These are phyloP conservation scores for Nitzschia sp. DNA, from an alignment of 108 stramenopile genomes.

Conservation along the genomic window DNA sequence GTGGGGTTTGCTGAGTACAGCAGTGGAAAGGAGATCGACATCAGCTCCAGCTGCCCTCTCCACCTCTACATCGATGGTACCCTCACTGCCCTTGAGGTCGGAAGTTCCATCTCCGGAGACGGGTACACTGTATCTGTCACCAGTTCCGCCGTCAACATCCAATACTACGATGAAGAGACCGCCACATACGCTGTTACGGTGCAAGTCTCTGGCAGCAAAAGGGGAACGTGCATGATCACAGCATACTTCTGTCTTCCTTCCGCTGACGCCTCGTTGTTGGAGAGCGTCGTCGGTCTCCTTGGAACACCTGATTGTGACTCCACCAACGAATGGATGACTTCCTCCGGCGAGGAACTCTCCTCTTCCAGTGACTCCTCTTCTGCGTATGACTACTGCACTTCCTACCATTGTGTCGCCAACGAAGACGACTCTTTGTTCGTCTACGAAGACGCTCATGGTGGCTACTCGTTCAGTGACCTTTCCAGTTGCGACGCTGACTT, in stretches of 20 bases:
- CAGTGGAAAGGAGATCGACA: background rate
- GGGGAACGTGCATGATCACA: background rate
- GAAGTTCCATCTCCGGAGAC: background rate
- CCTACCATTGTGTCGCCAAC: background rate
- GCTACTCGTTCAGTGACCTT: background rate
- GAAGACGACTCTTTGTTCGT: background rate
- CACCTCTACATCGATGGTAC: background rate
- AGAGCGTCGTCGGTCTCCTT: conserved; percentile 1
- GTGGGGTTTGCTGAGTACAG: background rate
- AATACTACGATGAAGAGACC: background rate
- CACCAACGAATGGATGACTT: conserved; percentile 5
- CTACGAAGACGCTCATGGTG: background rate
- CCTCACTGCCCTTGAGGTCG: background rate
- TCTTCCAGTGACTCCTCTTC: background rate
- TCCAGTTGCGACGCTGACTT: background rate
- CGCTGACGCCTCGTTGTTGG: background rate
- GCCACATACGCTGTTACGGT: background rate
- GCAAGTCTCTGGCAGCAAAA: background rate
- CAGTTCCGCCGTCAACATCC: background rate
- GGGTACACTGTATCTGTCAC: background rate
- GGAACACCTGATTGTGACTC: conserved; percentile 3
- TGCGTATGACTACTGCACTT: background rate
- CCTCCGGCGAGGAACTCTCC: background rate
- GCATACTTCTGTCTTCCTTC: background rate
- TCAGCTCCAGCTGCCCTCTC: background rate